Percentiles rank a stretch among this genome's conserved stretches.
These are phyloP conservation scores for Globisporangium paroecandrum DNA, from an alignment of 352 stramenopile genomes.

Conservation along the genomic window DNA sequence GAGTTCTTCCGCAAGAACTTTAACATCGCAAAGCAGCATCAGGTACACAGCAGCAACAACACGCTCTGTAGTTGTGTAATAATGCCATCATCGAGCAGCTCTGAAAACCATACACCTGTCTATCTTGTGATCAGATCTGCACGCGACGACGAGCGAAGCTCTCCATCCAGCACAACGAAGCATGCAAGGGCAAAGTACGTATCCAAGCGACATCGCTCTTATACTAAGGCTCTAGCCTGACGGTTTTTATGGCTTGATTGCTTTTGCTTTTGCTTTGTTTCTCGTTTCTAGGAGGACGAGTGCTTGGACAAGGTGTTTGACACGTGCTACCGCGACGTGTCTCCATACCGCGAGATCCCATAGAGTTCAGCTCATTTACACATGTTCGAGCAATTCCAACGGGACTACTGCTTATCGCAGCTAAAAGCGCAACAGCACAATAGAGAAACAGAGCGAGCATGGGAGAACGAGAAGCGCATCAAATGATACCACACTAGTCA, in stretches of 20 bases:
- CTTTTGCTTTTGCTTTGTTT: not conserved
- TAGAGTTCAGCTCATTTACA: slow-evolving; percentile 22
- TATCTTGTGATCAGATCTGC: slow-evolving; percentile 54
- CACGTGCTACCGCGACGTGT: slow-evolving; percentile 82
- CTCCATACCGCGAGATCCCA: slow-evolving; percentile 80
- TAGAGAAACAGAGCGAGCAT: slow-evolving; percentile 2
- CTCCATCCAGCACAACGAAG: slow-evolving; percentile 68
- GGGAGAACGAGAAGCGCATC: not conserved
- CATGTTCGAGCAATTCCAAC: not conserved
- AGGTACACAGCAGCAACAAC: slow-evolving; percentile 31
- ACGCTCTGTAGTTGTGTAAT: not conserved
- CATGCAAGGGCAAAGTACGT: slow-evolving; percentile 73
- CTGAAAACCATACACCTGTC: not conserved
- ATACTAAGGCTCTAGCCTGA: not conserved
- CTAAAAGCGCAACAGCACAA: not conserved
- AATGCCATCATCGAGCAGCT: not conserved
- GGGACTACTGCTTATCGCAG: not conserved
- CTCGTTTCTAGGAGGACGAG: slow-evolving; percentile 58
- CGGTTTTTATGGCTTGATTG: not conserved
- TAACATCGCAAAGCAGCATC: slow-evolving; percentile 86
- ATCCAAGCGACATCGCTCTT: not conserved
- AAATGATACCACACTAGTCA: not conserved
- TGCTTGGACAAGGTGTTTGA: slow-evolving; percentile 84
- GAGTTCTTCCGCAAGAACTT: slow-evolving; percentile 92
- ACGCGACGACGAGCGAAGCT: slow-evolving; percentile 86